Evolutionary conservation across 441 rosid species (phyloP).

Genomic region (Arabidopsis hybrid): DNA sequence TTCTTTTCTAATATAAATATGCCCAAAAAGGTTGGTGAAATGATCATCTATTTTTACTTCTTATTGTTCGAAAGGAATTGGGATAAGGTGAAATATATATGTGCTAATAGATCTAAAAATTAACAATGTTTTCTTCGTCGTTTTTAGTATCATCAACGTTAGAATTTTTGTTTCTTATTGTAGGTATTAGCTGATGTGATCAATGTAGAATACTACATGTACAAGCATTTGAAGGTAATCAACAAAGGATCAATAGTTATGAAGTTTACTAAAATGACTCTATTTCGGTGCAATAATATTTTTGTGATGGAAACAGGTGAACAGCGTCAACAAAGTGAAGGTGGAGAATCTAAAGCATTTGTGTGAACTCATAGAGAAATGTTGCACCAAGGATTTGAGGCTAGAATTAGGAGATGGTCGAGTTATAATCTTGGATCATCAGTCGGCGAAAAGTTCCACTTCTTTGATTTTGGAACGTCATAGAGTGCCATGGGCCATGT

Average conservation of each 20-base stretch:
- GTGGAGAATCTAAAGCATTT: constrained; percentile 9
- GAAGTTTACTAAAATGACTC: not conserved
- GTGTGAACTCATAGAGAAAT: constrained; percentile 9
- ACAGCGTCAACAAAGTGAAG: not conserved
- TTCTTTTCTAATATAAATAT: too few species aligned
- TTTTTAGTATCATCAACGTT: too few species aligned
- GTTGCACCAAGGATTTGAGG: not conserved
- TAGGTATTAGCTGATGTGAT: not conserved
- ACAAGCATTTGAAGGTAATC: not conserved
- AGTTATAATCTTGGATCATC: constrained; percentile 2
- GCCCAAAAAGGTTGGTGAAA: too few species aligned
- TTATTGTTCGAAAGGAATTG: too few species aligned
- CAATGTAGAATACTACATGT: not conserved
- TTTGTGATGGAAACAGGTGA: not conserved
- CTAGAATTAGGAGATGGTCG: not conserved
- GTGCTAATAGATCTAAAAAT: too few species aligned
- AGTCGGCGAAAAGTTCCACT: not conserved
- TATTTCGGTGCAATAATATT: not conserved
- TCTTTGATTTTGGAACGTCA: constrained; percentile 3
- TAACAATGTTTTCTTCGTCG: too few species aligned
- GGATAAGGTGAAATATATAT: too few species aligned
- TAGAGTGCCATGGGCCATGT: not conserved
- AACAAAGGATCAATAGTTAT: not conserved
- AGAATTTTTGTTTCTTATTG: not conserved
- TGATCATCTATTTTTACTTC: too few species aligned